These are phyloP conservation scores for Butyriboletus loyo DNA, from an alignment of 768 basidiomycete genomes.

Conservation along the genomic window DNA sequence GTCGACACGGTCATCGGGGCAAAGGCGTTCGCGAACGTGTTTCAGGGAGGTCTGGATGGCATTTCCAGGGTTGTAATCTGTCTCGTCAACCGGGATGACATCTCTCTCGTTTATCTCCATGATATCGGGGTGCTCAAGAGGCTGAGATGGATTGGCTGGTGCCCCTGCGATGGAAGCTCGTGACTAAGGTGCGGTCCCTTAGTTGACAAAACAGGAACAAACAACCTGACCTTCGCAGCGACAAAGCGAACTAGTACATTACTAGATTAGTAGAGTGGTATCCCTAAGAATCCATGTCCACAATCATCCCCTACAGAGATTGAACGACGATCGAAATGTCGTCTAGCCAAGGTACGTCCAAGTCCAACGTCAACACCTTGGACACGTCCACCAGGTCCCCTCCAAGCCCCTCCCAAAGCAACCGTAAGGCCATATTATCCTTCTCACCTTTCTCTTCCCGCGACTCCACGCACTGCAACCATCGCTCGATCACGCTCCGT, in stretches of 20 bases:
- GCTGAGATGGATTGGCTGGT: neutral
- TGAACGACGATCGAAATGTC: constrained; percentile 67
- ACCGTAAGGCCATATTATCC: constrained; percentile 52
- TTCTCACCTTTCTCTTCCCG: constrained; percentile 17
- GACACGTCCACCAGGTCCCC: constrained; percentile 55
- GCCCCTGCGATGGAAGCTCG: constrained; percentile 1
- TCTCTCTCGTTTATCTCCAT: constrained; percentile 25
- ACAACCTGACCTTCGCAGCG: no score
- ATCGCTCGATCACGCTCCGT: constrained; percentile 45
- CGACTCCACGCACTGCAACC: constrained; percentile 47
- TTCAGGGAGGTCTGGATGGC: constrained; percentile 34
- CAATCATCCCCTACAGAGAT: constrained; percentile 37
- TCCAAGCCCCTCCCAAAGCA: constrained; percentile 56
- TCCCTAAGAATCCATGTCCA: neutral
- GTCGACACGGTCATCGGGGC: neutral
- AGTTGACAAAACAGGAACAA: constrained; percentile 2
- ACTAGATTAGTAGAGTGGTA: constrained; percentile 3
- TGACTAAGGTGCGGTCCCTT: constrained; percentile 3
- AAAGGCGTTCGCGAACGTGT: constrained; percentile 32
- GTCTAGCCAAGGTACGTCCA: constrained; percentile 66
- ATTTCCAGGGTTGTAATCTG: constrained; percentile 21
- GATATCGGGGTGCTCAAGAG: constrained; percentile 27
- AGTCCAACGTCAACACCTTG: constrained; percentile 57
- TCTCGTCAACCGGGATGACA: constrained; percentile 7
- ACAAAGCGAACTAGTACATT: neutral